Percentiles rank a stretch among this genome's conserved stretches.
Evolutionary conservation across 129 eudicot genomes (phyloP).

Genomic region (Pulicaria dysenterica): DNA sequence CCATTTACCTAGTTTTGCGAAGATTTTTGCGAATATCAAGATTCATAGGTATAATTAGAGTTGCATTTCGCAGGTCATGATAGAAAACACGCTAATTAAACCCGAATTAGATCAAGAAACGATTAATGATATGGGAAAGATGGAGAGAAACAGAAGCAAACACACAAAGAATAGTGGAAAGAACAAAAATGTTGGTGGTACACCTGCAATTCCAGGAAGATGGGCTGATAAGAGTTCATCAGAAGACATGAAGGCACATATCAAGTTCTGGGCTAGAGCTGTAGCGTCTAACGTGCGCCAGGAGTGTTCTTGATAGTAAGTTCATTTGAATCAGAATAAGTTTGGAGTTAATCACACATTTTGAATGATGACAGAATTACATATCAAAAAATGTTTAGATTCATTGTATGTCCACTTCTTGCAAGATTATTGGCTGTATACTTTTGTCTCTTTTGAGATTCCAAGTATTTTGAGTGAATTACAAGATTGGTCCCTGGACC

Average conservation of each 20-base stretch:
- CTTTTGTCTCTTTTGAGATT: slow-evolving; percentile 9
- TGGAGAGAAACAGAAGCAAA: slow-evolving; percentile 33
- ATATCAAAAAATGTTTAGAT: slow-evolving; percentile 26
- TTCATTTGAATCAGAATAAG: slow-evolving; percentile 16
- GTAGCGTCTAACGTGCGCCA: slow-evolving; percentile 90
- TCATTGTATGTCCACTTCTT: slow-evolving; percentile 27
- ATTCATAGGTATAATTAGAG: slow-evolving; percentile 19
- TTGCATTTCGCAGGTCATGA: slow-evolving; percentile 22
- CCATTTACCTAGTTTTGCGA: not conserved
- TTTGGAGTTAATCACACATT: slow-evolving; percentile 16
- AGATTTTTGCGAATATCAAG: slow-evolving; percentile 7
- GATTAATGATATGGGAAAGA: slow-evolving; percentile 17
- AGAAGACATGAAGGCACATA: slow-evolving; percentile 87
- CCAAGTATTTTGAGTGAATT: slow-evolving; percentile 28
- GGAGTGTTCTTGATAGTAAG: slow-evolving; percentile 48
- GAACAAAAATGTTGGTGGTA: slow-evolving; percentile 27
- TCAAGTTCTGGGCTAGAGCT: slow-evolving; percentile 92
- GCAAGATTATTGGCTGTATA: slow-evolving; percentile 22
- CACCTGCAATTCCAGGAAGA: slow-evolving; percentile 41
- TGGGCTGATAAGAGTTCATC: slow-evolving; percentile 48
- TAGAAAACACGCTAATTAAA: slow-evolving; percentile 16
- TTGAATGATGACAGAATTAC: slow-evolving; percentile 30
- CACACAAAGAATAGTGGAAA: slow-evolving; percentile 27
- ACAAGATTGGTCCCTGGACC: not conserved
- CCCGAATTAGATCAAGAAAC: slow-evolving; percentile 27